These are phyloP conservation scores for Martiniozyma asiatica DNA, from an alignment of 1,139 yeast genomes.

Conservation along the genomic window DNA sequence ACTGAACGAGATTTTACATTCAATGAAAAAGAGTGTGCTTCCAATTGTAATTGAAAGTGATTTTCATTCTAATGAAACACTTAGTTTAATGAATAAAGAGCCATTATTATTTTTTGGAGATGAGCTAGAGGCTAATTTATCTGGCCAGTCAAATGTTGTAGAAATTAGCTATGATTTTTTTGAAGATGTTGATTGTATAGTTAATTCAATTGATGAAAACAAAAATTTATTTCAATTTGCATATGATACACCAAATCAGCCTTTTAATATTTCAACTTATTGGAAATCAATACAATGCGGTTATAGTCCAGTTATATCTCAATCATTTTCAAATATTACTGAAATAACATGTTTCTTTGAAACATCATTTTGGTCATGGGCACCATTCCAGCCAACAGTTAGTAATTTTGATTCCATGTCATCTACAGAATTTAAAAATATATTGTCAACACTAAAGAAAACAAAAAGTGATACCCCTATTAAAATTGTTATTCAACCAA, in stretches of 20 bases:
- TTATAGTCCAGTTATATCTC: conserved; percentile 44
- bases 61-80: conserved; percentile 18
- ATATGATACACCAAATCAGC: conserved; percentile 17
- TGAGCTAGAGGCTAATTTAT: background rate
- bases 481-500: background rate
- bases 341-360: conserved; percentile 23
- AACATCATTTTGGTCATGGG: conserved; percentile 63
- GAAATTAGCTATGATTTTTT: background rate
- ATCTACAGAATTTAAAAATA: background rate
- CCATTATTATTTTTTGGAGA: conserved; percentile 8
- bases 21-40: conserved; percentile 24
- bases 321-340: conserved; percentile 22
- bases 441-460: background rate
- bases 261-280: conserved; percentile 27
- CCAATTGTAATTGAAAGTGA: conserved; percentile 26
- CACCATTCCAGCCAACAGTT: conserved; percentile 36
- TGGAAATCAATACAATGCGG: conserved; percentile 39
- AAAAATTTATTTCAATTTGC: conserved; percentile 13
- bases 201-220: background rate
- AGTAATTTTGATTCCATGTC: conserved; percentile 4
- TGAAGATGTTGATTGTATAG: background rate
- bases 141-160: no score
- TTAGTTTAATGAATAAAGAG: conserved; percentile 11
- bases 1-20: conserved; percentile 16
- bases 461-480: no score